phyloP scores from a whole-genome alignment of 2,329 filamentous ascomycete species.

The Colletotrichum paranaense region DNA sequence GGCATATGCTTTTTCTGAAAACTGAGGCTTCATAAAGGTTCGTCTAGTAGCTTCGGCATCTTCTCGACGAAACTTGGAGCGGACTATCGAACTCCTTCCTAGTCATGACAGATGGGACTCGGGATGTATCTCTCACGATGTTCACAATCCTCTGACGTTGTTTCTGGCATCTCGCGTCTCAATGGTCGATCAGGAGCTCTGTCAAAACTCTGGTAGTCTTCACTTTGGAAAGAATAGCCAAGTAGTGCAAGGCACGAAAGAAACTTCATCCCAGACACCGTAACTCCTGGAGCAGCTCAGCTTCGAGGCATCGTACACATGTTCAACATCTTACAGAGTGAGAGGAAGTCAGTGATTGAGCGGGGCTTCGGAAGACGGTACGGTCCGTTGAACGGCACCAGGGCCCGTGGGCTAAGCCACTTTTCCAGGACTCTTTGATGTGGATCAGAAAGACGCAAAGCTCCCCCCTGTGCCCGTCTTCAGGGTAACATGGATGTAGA shows the following conservation, averaged over 20 bases:
- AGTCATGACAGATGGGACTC: not conserved
- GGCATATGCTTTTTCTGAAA: not conserved
- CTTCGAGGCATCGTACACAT: not conserved
- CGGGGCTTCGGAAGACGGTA: constrained; percentile 3
- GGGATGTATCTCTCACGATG: not conserved
- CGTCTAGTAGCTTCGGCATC: no score
- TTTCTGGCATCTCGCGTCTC: not conserved
- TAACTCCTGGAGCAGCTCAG: not conserved
- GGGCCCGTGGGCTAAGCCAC: not conserved
- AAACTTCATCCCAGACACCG: not conserved
- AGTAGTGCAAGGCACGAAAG: no score
- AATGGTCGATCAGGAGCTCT: not conserved
- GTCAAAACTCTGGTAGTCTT: not conserved
- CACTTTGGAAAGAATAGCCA: no score
- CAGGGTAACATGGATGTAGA: no score
- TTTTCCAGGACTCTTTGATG: not conserved
- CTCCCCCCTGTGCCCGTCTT: no score
- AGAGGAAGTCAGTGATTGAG: not conserved
- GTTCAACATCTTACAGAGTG: not conserved
- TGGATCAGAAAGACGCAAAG: not conserved
- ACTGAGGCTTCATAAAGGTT: not conserved
- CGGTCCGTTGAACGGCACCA: not conserved
- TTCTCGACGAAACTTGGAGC: no score
- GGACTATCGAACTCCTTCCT: not conserved
- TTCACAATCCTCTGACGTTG: not conserved